Evolutionary conservation across 1,139 yeast genomes (phyloP), one percentile per base, ranked within the genome.

Genomic region (Candida freyschussii): DNA sequence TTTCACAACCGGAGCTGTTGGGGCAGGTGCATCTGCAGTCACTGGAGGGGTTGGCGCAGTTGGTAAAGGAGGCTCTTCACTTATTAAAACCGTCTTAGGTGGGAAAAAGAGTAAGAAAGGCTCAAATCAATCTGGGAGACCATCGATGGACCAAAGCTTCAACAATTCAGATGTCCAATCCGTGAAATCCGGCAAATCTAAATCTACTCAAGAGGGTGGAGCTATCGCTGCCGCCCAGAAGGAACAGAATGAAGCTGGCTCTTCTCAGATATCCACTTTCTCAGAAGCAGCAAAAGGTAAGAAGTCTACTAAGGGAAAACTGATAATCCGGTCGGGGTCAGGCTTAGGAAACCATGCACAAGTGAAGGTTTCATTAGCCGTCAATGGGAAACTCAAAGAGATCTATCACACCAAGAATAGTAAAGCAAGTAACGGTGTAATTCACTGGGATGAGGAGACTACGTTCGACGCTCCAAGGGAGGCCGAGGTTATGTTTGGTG

Each of bases 391-490:
- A 45, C 63, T 67, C 34, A 81, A 75, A 51, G 80, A 70, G 32
- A 50, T 89, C 26, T 70, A 68, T 62, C 81, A 76, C 56, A 79
- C 95, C 4, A 76, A 80, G 58, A 55, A 69, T 15, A 53, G 65
- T 36, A 86, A 83, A 59, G 47, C 64, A 4, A 66, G 70, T 17
- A 63, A 62, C 12, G 73, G 72, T 0, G 44, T 59, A 9, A 69
- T 68, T 38, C 65, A 60, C 38, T 75, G 86, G 73, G 73, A 75
- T 46, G 96, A 85, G 52, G 66, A 78, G 16, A 65, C 72, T 41
- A 68, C 78, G 5, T 84, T 87, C 63, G 77, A 72, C 52, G 77
- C 91, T 9, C 63, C 80, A 5, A 58, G 77, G 3, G 77, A 72
- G 13, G 78, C 80, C 4, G 66, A 63, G 36, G 52, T 89, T 30